A percentile compares a stretch with the other conserved stretches of the same genome.
Evolutionary conservation across 2,329 filamentous ascomycete genomes (phyloP).

Genomic region (Colletotrichum godetiae): DNA sequence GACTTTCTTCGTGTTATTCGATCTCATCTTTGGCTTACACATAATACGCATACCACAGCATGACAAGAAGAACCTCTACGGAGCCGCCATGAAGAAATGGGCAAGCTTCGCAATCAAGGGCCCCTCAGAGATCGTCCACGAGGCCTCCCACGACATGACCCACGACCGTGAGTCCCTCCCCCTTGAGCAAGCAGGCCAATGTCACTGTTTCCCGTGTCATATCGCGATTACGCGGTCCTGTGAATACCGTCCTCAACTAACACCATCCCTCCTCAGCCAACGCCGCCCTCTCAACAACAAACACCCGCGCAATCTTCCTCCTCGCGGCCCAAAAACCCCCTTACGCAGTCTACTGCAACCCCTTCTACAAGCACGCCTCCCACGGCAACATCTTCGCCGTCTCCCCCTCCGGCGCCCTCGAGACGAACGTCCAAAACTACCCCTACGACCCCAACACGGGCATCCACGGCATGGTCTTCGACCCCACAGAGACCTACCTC

Average conservation of each 20-base stretch:
- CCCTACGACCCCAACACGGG: constrained; percentile 76
- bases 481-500: constrained; percentile 77
- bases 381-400: constrained; percentile 82
- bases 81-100: constrained; percentile 95
- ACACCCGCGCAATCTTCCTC: constrained; percentile 90
- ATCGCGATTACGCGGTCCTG: not conserved
- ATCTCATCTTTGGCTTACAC: constrained; percentile 35
- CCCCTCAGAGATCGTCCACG: constrained; percentile 80
- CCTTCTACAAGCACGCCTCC: constrained; percentile 88
- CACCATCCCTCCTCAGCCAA: constrained; percentile 59
- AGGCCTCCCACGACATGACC: constrained; percentile 79
- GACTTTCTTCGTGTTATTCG: not conserved
- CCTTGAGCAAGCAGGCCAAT: not conserved
- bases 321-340: constrained; percentile 82
- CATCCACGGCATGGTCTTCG: constrained; percentile 87
- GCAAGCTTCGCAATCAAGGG: constrained; percentile 82
- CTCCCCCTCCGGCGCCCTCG: constrained; percentile 66
- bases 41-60: constrained; percentile 63
- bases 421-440: constrained; percentile 77
- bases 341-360: constrained; percentile 88
- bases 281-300: constrained; percentile 76
- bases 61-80: constrained; percentile 85
- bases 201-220: not conserved
- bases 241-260: constrained; percentile 22
- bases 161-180: constrained; percentile 73